Conservation (phyloP, 257 asterid genomes). For the Nicotiana tomentosiformis region DNA sequence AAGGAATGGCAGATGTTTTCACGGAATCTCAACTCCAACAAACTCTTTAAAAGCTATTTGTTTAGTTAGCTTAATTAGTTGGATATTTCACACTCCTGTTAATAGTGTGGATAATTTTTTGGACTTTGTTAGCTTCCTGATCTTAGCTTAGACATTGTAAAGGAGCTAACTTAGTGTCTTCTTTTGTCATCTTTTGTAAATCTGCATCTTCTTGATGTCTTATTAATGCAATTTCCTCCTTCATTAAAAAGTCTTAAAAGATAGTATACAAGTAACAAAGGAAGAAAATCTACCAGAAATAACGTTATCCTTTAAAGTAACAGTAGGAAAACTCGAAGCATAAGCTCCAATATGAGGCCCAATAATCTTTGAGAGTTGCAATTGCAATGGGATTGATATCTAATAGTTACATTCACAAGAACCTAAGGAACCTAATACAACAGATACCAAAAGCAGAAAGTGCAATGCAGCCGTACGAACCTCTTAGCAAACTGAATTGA, state of each 20-base stretch:
- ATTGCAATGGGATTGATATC: not conserved
- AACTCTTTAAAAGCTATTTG: too few species aligned
- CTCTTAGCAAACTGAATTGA: slow-evolving; percentile 85
- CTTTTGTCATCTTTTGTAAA: too few species aligned
- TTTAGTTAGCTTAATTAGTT: too few species aligned
- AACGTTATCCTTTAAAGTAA: not conserved
- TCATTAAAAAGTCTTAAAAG: not conserved
- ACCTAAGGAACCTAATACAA: not conserved
- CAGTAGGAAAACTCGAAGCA: not conserved
- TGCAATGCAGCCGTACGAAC: slow-evolving; percentile 23
- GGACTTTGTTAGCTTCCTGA: too few species aligned
- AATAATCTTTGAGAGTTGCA: not conserved
- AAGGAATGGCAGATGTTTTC: too few species aligned
- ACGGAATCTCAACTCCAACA: too few species aligned
- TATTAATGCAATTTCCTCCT: too few species aligned
- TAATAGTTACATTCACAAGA: not conserved
- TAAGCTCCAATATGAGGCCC: not conserved
- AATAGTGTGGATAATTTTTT: too few species aligned
- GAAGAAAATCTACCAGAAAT: not conserved
- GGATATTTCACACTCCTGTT: too few species aligned
- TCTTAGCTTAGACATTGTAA: too few species aligned
- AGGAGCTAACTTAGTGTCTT: too few species aligned
- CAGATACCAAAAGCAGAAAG: not conserved
- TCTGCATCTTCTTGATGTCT: too few species aligned
- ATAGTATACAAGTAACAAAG: not conserved